Base-by-base conservation (phyloP, 1,139 yeast genomes). In the Zygosaccharomyces pseudobailii region DNA sequence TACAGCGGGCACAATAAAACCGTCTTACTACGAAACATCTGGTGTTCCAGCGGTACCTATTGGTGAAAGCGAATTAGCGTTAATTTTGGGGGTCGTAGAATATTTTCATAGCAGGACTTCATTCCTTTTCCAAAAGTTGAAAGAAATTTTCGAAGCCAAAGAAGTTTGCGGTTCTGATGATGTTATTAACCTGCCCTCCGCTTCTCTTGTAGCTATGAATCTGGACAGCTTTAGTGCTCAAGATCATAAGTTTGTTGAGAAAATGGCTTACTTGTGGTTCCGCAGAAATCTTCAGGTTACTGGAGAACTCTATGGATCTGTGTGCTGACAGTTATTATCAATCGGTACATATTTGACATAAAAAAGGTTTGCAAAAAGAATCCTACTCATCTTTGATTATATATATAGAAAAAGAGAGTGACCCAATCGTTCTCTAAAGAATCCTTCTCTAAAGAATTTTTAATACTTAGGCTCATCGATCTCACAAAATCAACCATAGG, bases 1-100 rank as follows among this genome's bases (percentile, higher is more conserved):
- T 2, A 79, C 87, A 30, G 94, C 95, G 2, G 95, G 95, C 4
- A 83, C 78, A 52, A 73, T 75, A 41, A 69, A 71, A 35, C 66
- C 68, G 30, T 53, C 67, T 7, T 72, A 72, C 50, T 64, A 69
- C 23, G 70, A 59, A 9, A 27, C 33, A 5, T 28, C 30, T 9
- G 28, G 9, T 3, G 10, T 42, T 8, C 40, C 35, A 22, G 67
- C 66, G 33, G 47, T 53, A 23, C 63, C 59, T 28, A 57, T 57
- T 0, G 63, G 61, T 9, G 65, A 61, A 38, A 42, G 57, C 9
- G 56, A 58, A n/a, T 52, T 55, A 21, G 70, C 64, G 57, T 13
- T 55, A 59, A 20, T 71, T 62, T 23, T 58, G 54, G 32, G 54
- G 65, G 10, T 57, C 67, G 25, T 59, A 71, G 31, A 63, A 17